Conservation (phyloP, 2,329 filamentous ascomycete genomes). For the Alternaria ethzedia region DNA sequence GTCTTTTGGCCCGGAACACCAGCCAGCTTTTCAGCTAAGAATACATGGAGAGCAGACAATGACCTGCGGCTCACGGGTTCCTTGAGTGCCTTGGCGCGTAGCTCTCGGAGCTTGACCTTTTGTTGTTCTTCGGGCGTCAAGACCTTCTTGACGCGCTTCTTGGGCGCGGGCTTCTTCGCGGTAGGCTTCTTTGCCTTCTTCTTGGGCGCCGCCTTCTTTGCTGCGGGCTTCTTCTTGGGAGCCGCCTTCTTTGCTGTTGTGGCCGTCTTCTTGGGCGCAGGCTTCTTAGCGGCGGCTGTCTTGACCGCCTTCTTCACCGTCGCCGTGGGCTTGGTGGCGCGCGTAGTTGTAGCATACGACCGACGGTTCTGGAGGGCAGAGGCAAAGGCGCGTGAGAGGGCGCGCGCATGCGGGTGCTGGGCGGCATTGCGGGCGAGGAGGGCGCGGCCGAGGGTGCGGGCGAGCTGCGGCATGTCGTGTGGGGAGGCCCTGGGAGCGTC, state of each 20-base stretch:
- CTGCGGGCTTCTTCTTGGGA: slow-evolving; percentile 19
- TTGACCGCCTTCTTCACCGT: slow-evolving; percentile 42
- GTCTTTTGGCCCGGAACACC: background rate
- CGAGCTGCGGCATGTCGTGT: slow-evolving; percentile 45
- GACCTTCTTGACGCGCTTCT: slow-evolving; percentile 32
- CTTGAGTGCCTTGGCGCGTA: slow-evolving; percentile 48
- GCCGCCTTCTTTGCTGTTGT: slow-evolving; percentile 30
- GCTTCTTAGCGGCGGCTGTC: slow-evolving; percentile 26
- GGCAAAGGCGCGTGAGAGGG: slow-evolving; percentile 34
- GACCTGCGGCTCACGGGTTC: slow-evolving; percentile 28
- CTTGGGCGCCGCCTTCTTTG: slow-evolving; percentile 17
- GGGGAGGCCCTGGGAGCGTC: slow-evolving; percentile 43
- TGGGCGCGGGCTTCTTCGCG: slow-evolving; percentile 26
- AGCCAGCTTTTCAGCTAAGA: slow-evolving; percentile 27
- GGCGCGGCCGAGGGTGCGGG: slow-evolving; percentile 34
- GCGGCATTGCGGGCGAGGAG: slow-evolving; percentile 32
- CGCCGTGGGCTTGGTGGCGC: slow-evolving; percentile 39
- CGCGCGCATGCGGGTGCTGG: slow-evolving; percentile 20
- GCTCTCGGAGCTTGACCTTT: slow-evolving; percentile 32
- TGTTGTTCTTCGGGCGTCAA: slow-evolving; percentile 40
- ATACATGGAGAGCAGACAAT: slow-evolving; percentile 32
- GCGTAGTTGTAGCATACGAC: slow-evolving; percentile 43
- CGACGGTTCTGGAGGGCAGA: slow-evolving; percentile 30
- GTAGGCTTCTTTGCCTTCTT: slow-evolving; percentile 25
- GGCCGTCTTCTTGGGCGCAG: slow-evolving; percentile 37